Conservation (phyloP, 2,329 filamentous ascomycete species). For the Diaporthe eres region DNA sequence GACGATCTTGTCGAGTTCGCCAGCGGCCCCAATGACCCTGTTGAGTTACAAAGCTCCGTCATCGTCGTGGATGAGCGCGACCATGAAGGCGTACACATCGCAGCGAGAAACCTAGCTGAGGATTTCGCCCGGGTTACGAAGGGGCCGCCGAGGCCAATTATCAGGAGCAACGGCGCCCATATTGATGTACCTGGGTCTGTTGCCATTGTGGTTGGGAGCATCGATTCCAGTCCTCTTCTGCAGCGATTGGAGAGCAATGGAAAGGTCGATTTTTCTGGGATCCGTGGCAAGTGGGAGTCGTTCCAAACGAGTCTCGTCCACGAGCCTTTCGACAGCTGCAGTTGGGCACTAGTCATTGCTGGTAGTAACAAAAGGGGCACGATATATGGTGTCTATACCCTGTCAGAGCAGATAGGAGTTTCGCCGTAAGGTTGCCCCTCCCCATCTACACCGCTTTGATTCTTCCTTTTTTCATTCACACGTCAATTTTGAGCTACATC, state of each 20-base stretch:
- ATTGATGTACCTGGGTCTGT: conserved; percentile 43
- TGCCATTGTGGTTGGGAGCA: conserved; percentile 66
- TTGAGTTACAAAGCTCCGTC: neutral
- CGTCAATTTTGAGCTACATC: neutral
- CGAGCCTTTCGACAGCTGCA: conserved; percentile 60
- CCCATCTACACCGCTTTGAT: neutral
- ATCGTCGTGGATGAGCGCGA: conserved; percentile 49
- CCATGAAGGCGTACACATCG: conserved; percentile 51
- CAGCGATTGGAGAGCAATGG: conserved; percentile 59
- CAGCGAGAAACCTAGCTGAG: conserved; percentile 49
- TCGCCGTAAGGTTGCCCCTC: conserved; percentile 59
- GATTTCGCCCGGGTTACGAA: conserved; percentile 49
- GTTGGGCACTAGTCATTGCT: conserved; percentile 67
- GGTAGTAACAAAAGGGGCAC: conserved; percentile 71
- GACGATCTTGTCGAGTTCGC: neutral
- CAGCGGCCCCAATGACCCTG: neutral
- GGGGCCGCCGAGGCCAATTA: conserved; percentile 34
- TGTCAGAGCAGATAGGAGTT: conserved; percentile 74
- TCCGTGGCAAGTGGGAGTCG: conserved; percentile 71
- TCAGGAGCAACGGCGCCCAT: neutral
- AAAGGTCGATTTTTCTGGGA: conserved; percentile 61
- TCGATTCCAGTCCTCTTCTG: conserved; percentile 63
- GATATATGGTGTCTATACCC: conserved; percentile 71
- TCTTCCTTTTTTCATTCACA: neutral
- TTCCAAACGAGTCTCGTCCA: conserved; percentile 65